Percentiles rank a stretch among this genome's conserved stretches.
Evolutionary conservation across 2,329 filamentous ascomycete species (phyloP).

Genomic region (Diaporthe batatas): DNA sequence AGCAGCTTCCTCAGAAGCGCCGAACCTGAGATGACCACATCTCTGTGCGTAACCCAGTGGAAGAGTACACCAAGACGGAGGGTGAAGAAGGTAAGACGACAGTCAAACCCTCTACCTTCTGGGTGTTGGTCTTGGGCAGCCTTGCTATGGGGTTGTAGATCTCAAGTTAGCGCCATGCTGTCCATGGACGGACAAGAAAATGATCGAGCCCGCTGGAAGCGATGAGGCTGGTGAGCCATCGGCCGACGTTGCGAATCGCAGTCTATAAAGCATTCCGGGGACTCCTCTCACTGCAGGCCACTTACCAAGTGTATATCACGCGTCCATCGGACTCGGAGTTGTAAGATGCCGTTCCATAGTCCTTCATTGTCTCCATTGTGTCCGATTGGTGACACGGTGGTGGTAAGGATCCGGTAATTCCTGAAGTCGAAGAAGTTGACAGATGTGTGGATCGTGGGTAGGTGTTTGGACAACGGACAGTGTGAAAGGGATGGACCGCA

Average conservation of each 20-base stretch:
- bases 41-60: neutral
- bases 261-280: neutral
- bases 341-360: neutral
- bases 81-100: slow-evolving; percentile 1
- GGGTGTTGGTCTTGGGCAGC: neutral
- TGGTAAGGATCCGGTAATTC: neutral
- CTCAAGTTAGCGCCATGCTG: neutral
- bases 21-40: neutral
- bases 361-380: neutral
- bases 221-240: neutral
- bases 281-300: neutral
- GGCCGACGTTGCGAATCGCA: neutral
- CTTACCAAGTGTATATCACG: neutral
- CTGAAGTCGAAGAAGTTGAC: neutral
- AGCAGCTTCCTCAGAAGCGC: neutral
- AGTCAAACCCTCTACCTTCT: neutral
- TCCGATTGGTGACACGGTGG: neutral
- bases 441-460: neutral
- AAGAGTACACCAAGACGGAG: neutral
- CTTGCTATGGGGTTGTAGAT: neutral
- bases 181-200: too few relatives aligned
- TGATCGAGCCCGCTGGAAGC: neutral
- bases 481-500: neutral
- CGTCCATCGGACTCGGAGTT: neutral
- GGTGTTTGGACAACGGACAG: neutral